These are phyloP conservation scores for Citrus glauca DNA, from an alignment of 345 rosid genomes.

Conservation along the genomic window DNA sequence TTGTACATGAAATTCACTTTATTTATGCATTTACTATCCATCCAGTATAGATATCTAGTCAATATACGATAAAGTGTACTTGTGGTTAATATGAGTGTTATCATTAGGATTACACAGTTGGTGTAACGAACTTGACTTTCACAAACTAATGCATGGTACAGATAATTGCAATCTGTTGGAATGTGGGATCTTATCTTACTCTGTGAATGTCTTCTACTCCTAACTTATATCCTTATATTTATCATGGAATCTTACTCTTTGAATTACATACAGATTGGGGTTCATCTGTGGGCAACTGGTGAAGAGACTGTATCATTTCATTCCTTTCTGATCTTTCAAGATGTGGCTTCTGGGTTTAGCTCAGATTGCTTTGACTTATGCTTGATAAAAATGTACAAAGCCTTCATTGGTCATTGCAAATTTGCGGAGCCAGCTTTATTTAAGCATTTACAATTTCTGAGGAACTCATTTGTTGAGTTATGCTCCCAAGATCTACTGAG, in stretches of 20 bases:
- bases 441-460: conserved; percentile 45
- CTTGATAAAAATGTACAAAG: conserved; percentile 58
- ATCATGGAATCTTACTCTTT: conserved; percentile 5
- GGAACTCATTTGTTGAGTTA: conserved; percentile 62
- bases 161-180: conserved; percentile 6
- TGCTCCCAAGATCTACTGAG: conserved; percentile 81
- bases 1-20: neutral
- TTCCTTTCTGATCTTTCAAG: conserved; percentile 57
- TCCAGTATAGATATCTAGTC: neutral
- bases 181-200: neutral
- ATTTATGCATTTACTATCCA: neutral
- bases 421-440: conserved; percentile 44
- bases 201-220: neutral
- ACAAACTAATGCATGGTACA: neutral
- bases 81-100: neutral
- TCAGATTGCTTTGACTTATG: conserved; percentile 59
- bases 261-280: conserved; percentile 46
- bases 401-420: conserved; percentile 64
- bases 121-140: neutral
- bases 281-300: conserved; percentile 82
- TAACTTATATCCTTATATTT: neutral
- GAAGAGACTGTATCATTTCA: conserved; percentile 47
- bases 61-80: neutral
- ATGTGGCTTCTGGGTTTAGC: conserved; percentile 50
- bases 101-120: neutral